These are phyloP conservation scores for Ophiostoma fasciatum DNA, from an alignment of 2,329 filamentous ascomycete genomes.

Conservation along the genomic window DNA sequence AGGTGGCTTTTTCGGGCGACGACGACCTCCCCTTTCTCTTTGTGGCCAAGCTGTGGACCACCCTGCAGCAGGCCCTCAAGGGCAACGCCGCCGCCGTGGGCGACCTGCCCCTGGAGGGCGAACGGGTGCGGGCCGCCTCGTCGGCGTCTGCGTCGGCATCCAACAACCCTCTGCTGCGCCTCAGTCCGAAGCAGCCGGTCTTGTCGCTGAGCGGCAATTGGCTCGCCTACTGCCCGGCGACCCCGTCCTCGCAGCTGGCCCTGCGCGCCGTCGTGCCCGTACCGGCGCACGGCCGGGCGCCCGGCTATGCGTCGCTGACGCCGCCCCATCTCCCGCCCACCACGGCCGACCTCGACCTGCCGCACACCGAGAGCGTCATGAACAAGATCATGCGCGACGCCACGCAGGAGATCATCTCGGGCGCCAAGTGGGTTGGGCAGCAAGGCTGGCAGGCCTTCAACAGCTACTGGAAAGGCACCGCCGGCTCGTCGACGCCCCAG, in stretches of 20 bases:
- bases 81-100: constrained; percentile 26
- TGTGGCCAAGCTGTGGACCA: constrained; percentile 85
- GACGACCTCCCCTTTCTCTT: constrained; percentile 40
- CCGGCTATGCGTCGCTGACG: constrained; percentile 43
- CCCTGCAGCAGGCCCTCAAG: constrained; percentile 48
- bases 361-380: constrained; percentile 54
- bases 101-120: constrained; percentile 24
- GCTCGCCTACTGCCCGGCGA: constrained; percentile 62
- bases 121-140: constrained; percentile 5
- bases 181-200: constrained; percentile 44
- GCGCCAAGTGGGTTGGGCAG: constrained; percentile 62
- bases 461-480: constrained; percentile 57
- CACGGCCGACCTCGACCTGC: constrained; percentile 57
- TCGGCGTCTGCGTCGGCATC: constrained; percentile 24
- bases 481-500: constrained; percentile 22
- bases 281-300: constrained; percentile 36
- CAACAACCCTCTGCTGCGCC: constrained; percentile 22
- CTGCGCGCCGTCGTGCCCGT: constrained; percentile 52
- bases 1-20: constrained; percentile 29
- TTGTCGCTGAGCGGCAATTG: constrained; percentile 57
- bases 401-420: constrained; percentile 62
- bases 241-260: constrained; percentile 55
- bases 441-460: constrained; percentile 67
- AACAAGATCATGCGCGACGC: constrained; percentile 68
- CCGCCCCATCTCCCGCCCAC: constrained; percentile 54